A percentile compares a stretch with the other conserved stretches of the same genome.
Conservation (phyloP, 177 flowering plant species). For the Vitis hybrid region DNA sequence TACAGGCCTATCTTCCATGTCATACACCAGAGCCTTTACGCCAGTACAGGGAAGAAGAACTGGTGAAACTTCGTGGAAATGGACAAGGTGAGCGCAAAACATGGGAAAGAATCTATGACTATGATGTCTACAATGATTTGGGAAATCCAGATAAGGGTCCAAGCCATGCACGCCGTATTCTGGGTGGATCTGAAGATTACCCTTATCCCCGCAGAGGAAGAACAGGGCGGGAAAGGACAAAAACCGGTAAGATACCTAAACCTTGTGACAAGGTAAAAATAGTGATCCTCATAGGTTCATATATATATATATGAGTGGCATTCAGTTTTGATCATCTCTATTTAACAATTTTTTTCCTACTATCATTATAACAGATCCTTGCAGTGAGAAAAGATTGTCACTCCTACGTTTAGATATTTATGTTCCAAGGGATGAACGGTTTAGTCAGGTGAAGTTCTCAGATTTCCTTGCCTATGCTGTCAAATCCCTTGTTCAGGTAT, state of each 20-base stretch:
- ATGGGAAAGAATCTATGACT: constrained; percentile 97
- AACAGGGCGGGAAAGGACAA: constrained; percentile 74
- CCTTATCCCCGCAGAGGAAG: constrained; percentile 91
- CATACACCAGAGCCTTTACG: constrained; percentile 65
- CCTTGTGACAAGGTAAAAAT: too few relatives aligned
- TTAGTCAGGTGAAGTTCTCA: constrained; percentile 71
- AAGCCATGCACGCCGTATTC: constrained; percentile 62
- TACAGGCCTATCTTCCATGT: constrained; percentile 66
- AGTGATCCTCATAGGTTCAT: too few relatives aligned
- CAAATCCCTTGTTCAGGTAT: constrained; percentile 66
- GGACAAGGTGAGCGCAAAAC: constrained; percentile 68
- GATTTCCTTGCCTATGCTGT: constrained; percentile 78
- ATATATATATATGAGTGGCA: neutral
- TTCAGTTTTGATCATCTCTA: neutral
- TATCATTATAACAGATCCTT: constrained; percentile 52
- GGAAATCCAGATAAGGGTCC: constrained; percentile 75
- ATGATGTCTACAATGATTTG: constrained; percentile 84
- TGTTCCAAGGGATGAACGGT: constrained; percentile 90
- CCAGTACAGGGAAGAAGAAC: constrained; percentile 70
- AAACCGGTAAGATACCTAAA: constrained; percentile 40
- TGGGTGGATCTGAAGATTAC: constrained; percentile 70
- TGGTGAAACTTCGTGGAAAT: constrained; percentile 63
- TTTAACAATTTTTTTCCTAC: neutral
- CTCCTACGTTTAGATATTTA: constrained; percentile 73
- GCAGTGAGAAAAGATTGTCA: constrained; percentile 59